Percentiles rank a stretch among this genome's conserved stretches.
Conservation (phyloP, 2,329 filamentous ascomycete genomes). For the Magnaporthiopsis poae region DNA sequence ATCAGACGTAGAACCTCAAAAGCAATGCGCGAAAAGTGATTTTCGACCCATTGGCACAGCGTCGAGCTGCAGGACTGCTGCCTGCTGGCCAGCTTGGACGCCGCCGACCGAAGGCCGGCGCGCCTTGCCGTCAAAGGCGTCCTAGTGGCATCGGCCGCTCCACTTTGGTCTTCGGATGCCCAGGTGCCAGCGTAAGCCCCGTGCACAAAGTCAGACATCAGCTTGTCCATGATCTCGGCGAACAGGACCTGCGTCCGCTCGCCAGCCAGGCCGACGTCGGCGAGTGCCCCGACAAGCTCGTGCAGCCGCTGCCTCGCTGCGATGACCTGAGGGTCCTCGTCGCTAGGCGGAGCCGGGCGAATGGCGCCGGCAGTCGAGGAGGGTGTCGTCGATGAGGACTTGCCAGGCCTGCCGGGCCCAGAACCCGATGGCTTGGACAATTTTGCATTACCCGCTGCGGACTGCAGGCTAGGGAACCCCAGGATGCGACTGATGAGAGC, state of each 20-base stretch:
- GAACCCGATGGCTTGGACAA: conserved; percentile 3
- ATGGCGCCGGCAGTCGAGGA: neutral
- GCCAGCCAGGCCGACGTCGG: conserved; percentile 57
- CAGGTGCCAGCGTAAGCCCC: conserved; percentile 56
- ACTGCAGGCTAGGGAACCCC: neutral
- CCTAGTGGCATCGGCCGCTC: conserved; percentile 6
- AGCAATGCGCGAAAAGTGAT: conserved; percentile 55
- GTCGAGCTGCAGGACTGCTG: conserved; percentile 47
- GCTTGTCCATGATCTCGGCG: conserved; percentile 58
- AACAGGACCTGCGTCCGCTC: conserved; percentile 61
- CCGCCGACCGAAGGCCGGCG: conserved; percentile 11
- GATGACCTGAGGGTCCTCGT: conserved; percentile 1
- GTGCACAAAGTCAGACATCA: conserved; percentile 54
- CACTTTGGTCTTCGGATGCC: conserved; percentile 22
- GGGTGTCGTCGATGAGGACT: conserved; percentile 7
- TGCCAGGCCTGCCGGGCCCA: conserved; percentile 4
- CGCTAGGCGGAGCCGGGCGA: conserved; percentile 4
- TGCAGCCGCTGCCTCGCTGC: conserved; percentile 37
- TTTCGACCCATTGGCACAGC: conserved; percentile 58
- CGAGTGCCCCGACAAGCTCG: conserved; percentile 47
- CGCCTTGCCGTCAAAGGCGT: conserved; percentile 2
- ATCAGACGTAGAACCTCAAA: conserved; percentile 48
- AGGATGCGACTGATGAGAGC: conserved; percentile 25
- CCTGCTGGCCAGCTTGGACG: conserved; percentile 16
- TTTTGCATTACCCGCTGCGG: conserved; percentile 4